These are phyloP conservation scores for Aureobasidium sp. DNA, from an alignment of 2,329 filamentous ascomycete species.

Conservation along the genomic window DNA sequence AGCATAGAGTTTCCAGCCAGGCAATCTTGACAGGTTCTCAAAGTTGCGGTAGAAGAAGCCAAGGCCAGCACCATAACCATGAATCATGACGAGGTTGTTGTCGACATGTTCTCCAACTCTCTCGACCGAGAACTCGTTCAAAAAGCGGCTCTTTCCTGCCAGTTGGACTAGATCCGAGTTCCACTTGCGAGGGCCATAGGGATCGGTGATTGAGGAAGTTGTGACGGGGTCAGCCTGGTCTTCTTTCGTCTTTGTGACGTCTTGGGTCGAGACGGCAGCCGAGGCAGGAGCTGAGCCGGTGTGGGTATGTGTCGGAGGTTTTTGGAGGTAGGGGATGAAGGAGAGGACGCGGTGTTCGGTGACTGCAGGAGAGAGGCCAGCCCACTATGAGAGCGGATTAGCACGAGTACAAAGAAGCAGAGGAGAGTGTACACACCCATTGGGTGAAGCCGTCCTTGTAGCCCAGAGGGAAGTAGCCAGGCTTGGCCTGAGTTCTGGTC, in stretches of 20 bases:
- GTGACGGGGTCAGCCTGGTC: constrained; percentile 36
- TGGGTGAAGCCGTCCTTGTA: constrained; percentile 89
- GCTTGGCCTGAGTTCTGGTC: constrained; percentile 17
- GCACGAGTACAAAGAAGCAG: neutral
- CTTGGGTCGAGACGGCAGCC: constrained; percentile 35
- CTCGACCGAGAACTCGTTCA: constrained; percentile 93
- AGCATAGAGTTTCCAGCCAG: constrained; percentile 84
- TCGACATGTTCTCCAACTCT: constrained; percentile 70
- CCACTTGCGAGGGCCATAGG: constrained; percentile 80
- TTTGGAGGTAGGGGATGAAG: constrained; percentile 72
- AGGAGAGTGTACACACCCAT: constrained; percentile 54
- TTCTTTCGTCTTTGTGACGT: constrained; percentile 27
- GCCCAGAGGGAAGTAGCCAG: constrained; percentile 64
- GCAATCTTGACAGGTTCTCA: constrained; percentile 69
- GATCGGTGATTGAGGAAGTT: constrained; percentile 54
- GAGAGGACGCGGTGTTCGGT: constrained; percentile 86
- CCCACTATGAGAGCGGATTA: constrained; percentile 58
- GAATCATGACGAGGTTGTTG: constrained; percentile 88
- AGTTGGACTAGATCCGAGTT: constrained; percentile 76
- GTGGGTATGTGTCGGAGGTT: constrained; percentile 61
- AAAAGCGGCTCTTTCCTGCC: constrained; percentile 73
- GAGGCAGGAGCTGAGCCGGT: constrained; percentile 50
- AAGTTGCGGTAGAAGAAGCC: constrained; percentile 99
- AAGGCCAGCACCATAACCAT: constrained; percentile 91
- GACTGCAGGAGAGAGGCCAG: constrained; percentile 67